Conservation (phyloP, 176 grass and related monocot species). For the Saccharum officinarum region DNA sequence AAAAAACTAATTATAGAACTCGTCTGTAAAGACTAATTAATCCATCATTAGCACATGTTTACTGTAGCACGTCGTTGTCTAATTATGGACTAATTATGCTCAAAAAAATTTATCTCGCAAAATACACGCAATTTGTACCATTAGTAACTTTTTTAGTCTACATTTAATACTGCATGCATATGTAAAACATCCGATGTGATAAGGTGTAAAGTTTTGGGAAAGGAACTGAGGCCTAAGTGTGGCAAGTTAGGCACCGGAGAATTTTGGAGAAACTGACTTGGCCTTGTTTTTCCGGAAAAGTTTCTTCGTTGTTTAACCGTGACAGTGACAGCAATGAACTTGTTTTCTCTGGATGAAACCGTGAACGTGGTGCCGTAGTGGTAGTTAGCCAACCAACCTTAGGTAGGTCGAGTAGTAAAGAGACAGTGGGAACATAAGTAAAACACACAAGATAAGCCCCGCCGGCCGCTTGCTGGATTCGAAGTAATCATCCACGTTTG, state of each 20-base stretch:
- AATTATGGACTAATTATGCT: too few relatives aligned
- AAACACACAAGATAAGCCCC: background rate
- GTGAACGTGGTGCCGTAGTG: background rate
- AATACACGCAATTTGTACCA: too few relatives aligned
- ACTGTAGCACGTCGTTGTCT: too few relatives aligned
- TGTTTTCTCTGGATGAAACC: background rate
- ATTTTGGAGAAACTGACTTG: background rate
- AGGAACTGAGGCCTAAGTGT: too few relatives aligned
- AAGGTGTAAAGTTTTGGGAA: too few relatives aligned
- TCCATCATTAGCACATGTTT: too few relatives aligned
- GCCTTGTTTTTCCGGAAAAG: background rate
- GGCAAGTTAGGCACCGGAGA: slow-evolving; percentile 9
- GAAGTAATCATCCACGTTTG: background rate
- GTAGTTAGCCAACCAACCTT: slow-evolving; percentile 33
- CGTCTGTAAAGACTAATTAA: too few relatives aligned
- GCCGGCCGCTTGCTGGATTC: background rate
- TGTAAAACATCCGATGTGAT: too few relatives aligned
- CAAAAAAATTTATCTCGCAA: too few relatives aligned
- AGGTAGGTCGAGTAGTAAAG: background rate
- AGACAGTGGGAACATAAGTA: background rate
- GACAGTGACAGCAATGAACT: background rate
- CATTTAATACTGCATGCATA: too few relatives aligned
- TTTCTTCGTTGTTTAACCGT: slow-evolving; percentile 4
- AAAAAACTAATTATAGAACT: too few relatives aligned
- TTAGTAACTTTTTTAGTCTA: too few relatives aligned